Percentiles rank a stretch among this genome's conserved stretches.
Evolutionary conservation across 495 filamentous ascomycete species (phyloP).

Genomic region (Talaromyces borbonicus): DNA sequence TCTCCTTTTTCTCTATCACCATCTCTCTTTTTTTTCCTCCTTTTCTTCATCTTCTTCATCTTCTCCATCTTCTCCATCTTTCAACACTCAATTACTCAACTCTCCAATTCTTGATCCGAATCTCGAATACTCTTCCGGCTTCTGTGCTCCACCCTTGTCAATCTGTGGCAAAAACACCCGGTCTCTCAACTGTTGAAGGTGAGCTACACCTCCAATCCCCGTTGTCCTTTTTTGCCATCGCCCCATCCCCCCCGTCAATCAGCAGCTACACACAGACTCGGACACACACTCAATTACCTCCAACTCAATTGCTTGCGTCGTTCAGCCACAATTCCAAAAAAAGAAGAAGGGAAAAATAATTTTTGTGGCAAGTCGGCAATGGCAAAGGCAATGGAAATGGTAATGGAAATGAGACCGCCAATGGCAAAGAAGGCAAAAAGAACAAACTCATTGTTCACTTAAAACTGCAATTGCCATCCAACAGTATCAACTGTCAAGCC

Average conservation of each 20-base stretch:
- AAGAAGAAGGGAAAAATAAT: too few species aligned
- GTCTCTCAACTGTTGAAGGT: too few species aligned
- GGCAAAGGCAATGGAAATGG: too few species aligned
- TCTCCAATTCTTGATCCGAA: neutral
- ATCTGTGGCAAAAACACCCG: neutral
- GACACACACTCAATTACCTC: too few species aligned
- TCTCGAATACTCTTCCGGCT: neutral
- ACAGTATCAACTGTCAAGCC: neutral
- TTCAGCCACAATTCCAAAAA: too few species aligned
- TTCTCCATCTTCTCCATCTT: neutral
- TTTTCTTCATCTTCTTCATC: neutral
- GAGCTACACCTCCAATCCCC: too few species aligned
- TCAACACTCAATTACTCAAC: neutral
- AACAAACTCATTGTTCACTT: neutral
- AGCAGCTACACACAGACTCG: too few species aligned
- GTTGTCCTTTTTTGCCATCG: too few species aligned
- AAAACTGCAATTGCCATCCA: constrained; percentile 1
- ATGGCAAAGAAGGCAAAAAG: neutral
- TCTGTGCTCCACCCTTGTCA: neutral
- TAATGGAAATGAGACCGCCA: too few species aligned
- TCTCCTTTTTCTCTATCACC: constrained; percentile 1
- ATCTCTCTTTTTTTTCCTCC: neutral
- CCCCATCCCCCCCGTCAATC: too few species aligned
- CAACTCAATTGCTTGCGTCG: too few species aligned
- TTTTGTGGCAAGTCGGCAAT: too few species aligned